phyloP scores from a whole-genome alignment of 2,329 filamentous ascomycete species.

The Scedosporium apiospermum region DNA sequence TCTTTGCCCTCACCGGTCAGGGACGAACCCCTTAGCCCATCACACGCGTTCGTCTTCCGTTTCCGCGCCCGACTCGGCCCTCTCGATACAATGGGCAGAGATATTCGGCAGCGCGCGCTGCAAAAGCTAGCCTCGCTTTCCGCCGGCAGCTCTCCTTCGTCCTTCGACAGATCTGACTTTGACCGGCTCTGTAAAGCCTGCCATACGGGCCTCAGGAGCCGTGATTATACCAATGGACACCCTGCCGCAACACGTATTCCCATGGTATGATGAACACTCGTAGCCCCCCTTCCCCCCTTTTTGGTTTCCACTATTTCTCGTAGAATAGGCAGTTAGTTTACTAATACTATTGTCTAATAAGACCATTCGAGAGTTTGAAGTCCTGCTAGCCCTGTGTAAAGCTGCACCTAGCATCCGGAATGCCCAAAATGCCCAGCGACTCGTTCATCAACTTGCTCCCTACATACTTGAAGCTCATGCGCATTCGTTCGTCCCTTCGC shows the following conservation, averaged over 20 bases:
- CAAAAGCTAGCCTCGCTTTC: conserved; percentile 58
- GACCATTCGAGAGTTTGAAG: conserved; percentile 85
- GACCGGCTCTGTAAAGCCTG: conserved; percentile 52
- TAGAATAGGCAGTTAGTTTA: neutral
- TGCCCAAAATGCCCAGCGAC: conserved; percentile 62
- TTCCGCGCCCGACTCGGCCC: neutral
- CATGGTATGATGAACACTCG: conserved; percentile 40
- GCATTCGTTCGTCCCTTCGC: conserved; percentile 70
- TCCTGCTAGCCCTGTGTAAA: conserved; percentile 83
- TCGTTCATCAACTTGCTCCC: conserved; percentile 68
- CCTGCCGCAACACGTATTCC: conserved; percentile 38
- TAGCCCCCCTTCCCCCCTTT: neutral
- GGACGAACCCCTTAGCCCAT: too few relatives aligned
- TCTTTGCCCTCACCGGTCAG: too few relatives aligned
- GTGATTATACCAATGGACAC: conserved; percentile 37
- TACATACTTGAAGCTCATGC: conserved; percentile 80
- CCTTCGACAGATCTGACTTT: conserved; percentile 54
- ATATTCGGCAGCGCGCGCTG: conserved; percentile 52
- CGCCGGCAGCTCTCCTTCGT: conserved; percentile 39
- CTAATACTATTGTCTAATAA: conserved; percentile 24
- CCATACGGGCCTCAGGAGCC: conserved; percentile 32
- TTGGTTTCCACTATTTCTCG: neutral
- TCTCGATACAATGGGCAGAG: conserved; percentile 11
- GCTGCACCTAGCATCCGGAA: conserved; percentile 69
- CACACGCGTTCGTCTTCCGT: too few relatives aligned